Evolutionary conservation across 768 basidiomycete genomes (phyloP).

Genomic region (Kwoniella mangroviensis): DNA sequence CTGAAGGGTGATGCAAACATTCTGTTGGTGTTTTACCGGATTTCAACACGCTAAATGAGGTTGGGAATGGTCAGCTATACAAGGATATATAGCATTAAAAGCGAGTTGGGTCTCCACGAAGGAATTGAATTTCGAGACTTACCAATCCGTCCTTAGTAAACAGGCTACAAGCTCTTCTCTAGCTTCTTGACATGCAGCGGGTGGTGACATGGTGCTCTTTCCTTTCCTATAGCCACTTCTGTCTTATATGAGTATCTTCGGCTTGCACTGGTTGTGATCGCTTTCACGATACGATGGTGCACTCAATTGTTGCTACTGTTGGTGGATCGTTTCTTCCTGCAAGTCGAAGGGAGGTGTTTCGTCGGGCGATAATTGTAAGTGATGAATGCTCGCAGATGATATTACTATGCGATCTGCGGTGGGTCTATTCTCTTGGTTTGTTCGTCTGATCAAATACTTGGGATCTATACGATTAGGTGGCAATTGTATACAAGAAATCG

Average conservation of each 20-base stretch:
- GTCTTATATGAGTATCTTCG: not conserved
- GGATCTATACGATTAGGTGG: not conserved
- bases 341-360: no score
- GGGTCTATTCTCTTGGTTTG: not conserved
- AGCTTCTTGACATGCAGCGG: slow-evolving; percentile 35
- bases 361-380: no score
- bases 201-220: not conserved
- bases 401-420: not conserved
- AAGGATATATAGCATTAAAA: no score
- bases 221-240: not conserved
- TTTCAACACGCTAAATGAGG: slow-evolving; percentile 43
- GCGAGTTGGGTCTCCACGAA: not conserved
- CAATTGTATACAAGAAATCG: not conserved
- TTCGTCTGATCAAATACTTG: not conserved
- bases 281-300: no score
- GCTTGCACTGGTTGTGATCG: no score
- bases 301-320: no score
- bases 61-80: not conserved
- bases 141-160: slow-evolving; percentile 47
- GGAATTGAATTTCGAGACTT: slow-evolving; percentile 9
- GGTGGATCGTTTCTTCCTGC: no score
- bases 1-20: slow-evolving; percentile 47
- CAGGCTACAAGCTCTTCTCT: slow-evolving; percentile 46
- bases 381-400: no score
- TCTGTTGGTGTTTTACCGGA: slow-evolving; percentile 51